A percentile compares a stretch with the other conserved stretches of the same genome.
phyloP scores from a whole-genome alignment of 2,329 filamentous ascomycete species.

The Colletotrichum tropicicola region DNA sequence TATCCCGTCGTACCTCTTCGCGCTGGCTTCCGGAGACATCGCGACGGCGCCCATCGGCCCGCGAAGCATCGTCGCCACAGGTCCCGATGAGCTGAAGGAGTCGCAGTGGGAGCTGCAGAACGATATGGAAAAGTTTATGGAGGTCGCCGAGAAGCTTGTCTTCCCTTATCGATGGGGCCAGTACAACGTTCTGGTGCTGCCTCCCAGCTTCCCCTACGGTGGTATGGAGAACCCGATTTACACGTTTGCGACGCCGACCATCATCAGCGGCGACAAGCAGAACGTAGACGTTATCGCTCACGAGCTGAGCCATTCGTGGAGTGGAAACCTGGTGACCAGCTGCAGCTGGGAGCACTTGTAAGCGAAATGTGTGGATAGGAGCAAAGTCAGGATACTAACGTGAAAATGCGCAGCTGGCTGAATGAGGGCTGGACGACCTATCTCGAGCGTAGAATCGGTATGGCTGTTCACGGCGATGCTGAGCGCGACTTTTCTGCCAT shows the following conservation, averaged over 20 bases:
- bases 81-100: conserved; percentile 83
- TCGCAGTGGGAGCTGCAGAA: conserved; percentile 92
- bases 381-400: background rate
- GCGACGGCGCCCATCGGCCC: conserved; percentile 87
- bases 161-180: conserved; percentile 94
- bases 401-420: conserved; percentile 63
- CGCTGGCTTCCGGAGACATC: conserved; percentile 88
- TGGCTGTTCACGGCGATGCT: conserved; percentile 80
- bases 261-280: conserved; percentile 89
- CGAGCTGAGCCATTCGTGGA: conserved; percentile 82
- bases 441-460: conserved; percentile 85
- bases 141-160: conserved; percentile 81
- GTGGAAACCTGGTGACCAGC: conserved; percentile 84
- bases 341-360: conserved; percentile 85
- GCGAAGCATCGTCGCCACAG: conserved; percentile 84
- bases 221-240: conserved; percentile 94
- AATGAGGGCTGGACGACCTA: conserved; percentile 94
- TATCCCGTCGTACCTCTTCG: conserved; percentile 94
- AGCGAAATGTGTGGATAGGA: conserved; percentile 37
- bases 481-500: conserved; percentile 95
- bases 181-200: conserved; percentile 92
- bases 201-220: conserved; percentile 89
- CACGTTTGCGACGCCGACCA: conserved; percentile 94
- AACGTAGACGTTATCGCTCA: conserved; percentile 98
- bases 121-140: conserved; percentile 92